phyloP scores from a whole-genome alignment of 1,284 basidiomycete genomes.

The Tremellales sp. region DNA sequence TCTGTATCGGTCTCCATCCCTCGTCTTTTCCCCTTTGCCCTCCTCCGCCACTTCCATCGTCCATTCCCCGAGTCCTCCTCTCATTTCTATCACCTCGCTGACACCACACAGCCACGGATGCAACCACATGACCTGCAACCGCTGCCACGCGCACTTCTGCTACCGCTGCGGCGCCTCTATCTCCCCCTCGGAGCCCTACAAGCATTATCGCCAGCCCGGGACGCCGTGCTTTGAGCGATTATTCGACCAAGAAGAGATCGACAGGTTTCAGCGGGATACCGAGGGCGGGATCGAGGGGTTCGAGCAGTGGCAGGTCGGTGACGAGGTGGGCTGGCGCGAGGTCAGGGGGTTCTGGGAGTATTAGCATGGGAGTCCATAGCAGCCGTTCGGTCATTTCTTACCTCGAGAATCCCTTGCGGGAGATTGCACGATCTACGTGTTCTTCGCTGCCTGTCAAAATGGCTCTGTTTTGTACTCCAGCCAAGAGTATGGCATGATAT shows the following conservation, averaged over 20 bases:
- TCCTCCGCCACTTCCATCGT: too few species aligned
- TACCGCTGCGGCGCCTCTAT: slow-evolving; percentile 41
- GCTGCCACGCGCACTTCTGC: slow-evolving; percentile 45
- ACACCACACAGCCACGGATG: slow-evolving; percentile 34
- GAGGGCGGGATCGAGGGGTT: slow-evolving; percentile 12
- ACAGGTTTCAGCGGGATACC: slow-evolving; percentile 27
- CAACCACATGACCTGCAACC: slow-evolving; percentile 47
- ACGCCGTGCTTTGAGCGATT: slow-evolving; percentile 40
- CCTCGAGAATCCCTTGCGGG: too few species aligned
- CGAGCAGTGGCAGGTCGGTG: slow-evolving; percentile 6
- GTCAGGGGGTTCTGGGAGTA: slow-evolving; percentile 25
- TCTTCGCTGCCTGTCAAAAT: too few species aligned
- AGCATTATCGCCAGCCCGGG: slow-evolving; percentile 37
- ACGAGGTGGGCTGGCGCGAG: slow-evolving; percentile 13
- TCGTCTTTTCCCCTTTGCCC: too few species aligned
- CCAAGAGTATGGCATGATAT: too few species aligned
- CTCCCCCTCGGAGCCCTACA: slow-evolving; percentile 39
- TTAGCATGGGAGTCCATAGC: slow-evolving; percentile 4
- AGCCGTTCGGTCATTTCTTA: too few species aligned
- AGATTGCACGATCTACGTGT: too few species aligned
- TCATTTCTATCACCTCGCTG: slow-evolving; percentile 1
- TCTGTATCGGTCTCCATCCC: too few species aligned
- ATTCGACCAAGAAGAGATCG: slow-evolving; percentile 42
- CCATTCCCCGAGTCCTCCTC: too few species aligned
- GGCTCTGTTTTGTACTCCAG: too few species aligned